Base-by-base conservation (phyloP, 129 eudicot genomes). In the Rutidosis leptorrhynchoides region DNA sequence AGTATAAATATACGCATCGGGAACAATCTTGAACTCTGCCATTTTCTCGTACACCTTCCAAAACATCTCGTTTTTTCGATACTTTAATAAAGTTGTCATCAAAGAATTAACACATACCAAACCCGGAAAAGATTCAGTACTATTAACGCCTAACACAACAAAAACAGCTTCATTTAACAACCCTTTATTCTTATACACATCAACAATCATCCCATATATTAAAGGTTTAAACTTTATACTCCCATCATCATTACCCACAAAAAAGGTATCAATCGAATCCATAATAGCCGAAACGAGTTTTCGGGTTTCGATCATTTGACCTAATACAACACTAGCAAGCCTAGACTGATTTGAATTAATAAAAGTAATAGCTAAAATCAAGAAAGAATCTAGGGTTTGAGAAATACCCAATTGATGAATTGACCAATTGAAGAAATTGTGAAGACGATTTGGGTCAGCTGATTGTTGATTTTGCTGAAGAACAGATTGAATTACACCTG, bases 351-450 rank as follows among this genome's bases (percentile, higher is more conserved):
- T 81, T 7, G 86, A 73, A 51, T 76, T 79, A 62, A 84, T 82
- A 6, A 84, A 81, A 75, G 75, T 29, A 35, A 69, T 43, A 37
- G 81, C 74, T 32, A 87, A 65, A 77, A 84, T 68, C 16, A 82
- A 75, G 64, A 74, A 75, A 53, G 89, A 87, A 21, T 80, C 70
- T 54, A 82, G 78, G 67, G 76, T 77, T 52, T 78, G 97, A 82
- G 82, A 60, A 58, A 62, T 79, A 84, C 87, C 90, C 75, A 83
- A 60, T 78, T 83, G 83, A 42, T 71, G 69, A 67, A 49, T 35
- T 10, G 92, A 82, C 95, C 95, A 87, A 64, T 64, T 62, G 84
- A 90, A 90, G 92, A 90, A 90, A 55, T 81, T 82, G 46, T 82
- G 77, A n/a, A 84, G 84, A 27, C 81, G 83, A 66, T 72, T 80